Percentiles rank a stretch among this genome's conserved stretches.
Evolutionary conservation across 2,329 filamentous ascomycete species (phyloP).

Genomic region (Scedosporium dehoogii): DNA sequence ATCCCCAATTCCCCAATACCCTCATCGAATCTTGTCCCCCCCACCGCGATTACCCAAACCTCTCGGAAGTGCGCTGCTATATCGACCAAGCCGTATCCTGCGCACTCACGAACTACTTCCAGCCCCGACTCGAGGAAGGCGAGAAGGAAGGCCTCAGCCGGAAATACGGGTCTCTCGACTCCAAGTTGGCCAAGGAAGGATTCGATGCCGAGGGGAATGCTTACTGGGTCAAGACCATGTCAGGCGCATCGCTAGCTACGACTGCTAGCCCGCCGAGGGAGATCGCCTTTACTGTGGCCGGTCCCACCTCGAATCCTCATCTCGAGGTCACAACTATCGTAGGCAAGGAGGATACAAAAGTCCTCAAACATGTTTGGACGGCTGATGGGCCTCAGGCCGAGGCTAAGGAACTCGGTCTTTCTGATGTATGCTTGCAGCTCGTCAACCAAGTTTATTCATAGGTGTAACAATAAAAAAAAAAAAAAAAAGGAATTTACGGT

Average conservation of each 20-base stretch:
- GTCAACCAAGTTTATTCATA: not conserved
- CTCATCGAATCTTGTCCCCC: slow-evolving; percentile 32
- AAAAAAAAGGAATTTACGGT: not conserved
- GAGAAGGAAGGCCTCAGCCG: not conserved
- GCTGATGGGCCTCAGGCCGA: not conserved
- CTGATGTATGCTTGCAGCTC: slow-evolving; percentile 3
- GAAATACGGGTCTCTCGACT: not conserved
- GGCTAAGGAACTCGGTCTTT: not conserved
- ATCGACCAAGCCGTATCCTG: slow-evolving; percentile 31
- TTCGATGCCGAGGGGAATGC: not conserved
- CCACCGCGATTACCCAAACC: slow-evolving; percentile 32
- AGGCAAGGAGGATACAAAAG: not conserved
- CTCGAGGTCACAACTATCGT: slow-evolving; percentile 1
- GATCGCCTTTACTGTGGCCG: not conserved
- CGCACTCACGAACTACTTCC: slow-evolving; percentile 25
- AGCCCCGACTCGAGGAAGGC: slow-evolving; percentile 22
- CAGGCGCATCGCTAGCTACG: not conserved
- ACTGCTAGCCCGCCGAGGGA: not conserved
- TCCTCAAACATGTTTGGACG: not conserved
- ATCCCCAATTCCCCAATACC: slow-evolving; percentile 13
- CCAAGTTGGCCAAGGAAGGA: not conserved
- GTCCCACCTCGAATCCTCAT: not conserved
- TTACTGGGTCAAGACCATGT: slow-evolving; percentile 3
- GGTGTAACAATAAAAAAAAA: not conserved
- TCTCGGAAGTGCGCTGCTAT: slow-evolving; percentile 34